These are phyloP conservation scores for Cladosporium oxysporum DNA, from an alignment of 2,329 filamentous ascomycete species.

Conservation along the genomic window DNA sequence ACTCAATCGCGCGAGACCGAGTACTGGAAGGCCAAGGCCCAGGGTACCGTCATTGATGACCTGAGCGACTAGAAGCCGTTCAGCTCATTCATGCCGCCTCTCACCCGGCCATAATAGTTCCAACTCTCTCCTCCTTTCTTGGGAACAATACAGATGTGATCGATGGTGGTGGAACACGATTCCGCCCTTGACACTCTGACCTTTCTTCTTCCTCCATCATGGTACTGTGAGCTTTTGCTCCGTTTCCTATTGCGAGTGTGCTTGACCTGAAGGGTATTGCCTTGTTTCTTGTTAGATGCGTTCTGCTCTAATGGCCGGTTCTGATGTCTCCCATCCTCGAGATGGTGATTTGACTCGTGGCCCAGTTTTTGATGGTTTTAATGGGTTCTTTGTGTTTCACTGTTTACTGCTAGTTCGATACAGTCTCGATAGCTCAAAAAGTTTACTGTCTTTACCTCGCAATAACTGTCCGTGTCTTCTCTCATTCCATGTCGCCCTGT, in stretches of 20 bases:
- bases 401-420: slow-evolving; percentile 3
- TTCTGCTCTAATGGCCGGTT: slow-evolving; percentile 42
- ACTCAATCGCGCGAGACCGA: slow-evolving; percentile 20
- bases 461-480: not conserved
- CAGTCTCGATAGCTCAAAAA: slow-evolving; percentile 15
- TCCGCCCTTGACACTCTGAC: slow-evolving; percentile 11
- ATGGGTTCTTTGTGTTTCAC: slow-evolving; percentile 3
- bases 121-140: not conserved
- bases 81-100: not conserved
- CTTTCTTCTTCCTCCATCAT: slow-evolving; percentile 11
- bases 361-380: slow-evolving; percentile 9
- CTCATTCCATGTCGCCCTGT: not conserved
- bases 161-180: slow-evolving; percentile 14
- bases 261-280: slow-evolving; percentile 1
- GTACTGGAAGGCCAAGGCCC: slow-evolving; percentile 22
- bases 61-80: slow-evolving; percentile 14
- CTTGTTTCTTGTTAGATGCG: slow-evolving; percentile 18
- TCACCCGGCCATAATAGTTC: slow-evolving; percentile 1
- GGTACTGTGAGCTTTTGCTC: slow-evolving; percentile 9
- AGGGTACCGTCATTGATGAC: slow-evolving; percentile 15
- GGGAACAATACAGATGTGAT: slow-evolving; percentile 16
- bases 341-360: slow-evolving; percentile 21
- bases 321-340: slow-evolving; percentile 21
- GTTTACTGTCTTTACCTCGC: slow-evolving; percentile 13
- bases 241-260: slow-evolving; percentile 18